Evolutionary conservation across 164 flowering plant genomes (phyloP), one percentile per base, ranked within the genome.

Genomic region (Stephania yunnanensis): DNA sequence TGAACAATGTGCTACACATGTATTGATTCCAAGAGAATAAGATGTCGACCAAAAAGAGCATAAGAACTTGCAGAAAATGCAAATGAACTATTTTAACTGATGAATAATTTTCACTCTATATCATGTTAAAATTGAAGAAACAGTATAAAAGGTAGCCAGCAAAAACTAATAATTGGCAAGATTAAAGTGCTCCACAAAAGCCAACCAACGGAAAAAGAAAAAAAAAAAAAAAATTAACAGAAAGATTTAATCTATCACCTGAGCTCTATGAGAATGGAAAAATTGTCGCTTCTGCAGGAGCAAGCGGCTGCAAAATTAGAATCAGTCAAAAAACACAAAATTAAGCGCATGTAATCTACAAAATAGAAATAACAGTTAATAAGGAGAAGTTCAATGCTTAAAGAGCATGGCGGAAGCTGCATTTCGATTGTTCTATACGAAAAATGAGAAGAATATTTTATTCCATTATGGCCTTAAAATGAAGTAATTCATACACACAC

Each of bases 241-340:
- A 45, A 58, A 22, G 31, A 19, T 61, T 31, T 73, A 67, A 77
- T 12, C 70, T 42, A 77, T 81, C 78, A 91, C 99, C 93, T 95
- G 99, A 82, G 97, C 99, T 82, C 99, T 85, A 82, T 95, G 99
- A 66, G 99, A 95, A 69, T 95, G 99, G 80, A 87, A 95, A 81
- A 92, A 95, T 79, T 92, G 98, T 42, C 97, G 86, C 81, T 88
- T 95, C 86, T 84, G 90, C 81, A 95, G 81, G 69, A 90, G 94
- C 50, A 80, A 76, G 52, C 90, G 97, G 82, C 99, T 93, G 90
- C 29, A 82, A 77, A 78, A 72, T 36, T 7, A 73, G 61, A 69
- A 67, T 78, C 52, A 73, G 73, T 64, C 46, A 19, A 55, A 29
- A 58, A 36, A 4, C 42, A 36, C 42, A 36, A 36, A 36, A 36